Evolutionary conservation across 805 yeast species (phyloP).

Genomic region (Cyberlindnera americana): DNA sequence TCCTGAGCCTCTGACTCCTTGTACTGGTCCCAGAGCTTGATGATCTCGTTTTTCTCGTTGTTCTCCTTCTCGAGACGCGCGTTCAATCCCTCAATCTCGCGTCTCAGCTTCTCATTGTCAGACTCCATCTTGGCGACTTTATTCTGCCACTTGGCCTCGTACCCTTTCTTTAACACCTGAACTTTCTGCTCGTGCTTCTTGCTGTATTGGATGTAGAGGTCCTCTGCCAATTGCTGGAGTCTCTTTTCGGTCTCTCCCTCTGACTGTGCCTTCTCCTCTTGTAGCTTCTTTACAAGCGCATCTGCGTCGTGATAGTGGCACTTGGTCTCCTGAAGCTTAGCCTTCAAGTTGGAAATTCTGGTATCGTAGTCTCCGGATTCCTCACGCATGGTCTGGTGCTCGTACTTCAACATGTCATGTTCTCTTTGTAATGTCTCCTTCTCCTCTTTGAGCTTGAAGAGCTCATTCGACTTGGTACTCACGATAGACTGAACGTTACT

Average conservation of each 20-base stretch:
- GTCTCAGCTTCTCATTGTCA: constrained; percentile 43
- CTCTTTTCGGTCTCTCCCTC: constrained; percentile 51
- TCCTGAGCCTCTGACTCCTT: constrained; percentile 16
- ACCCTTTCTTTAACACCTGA: constrained; percentile 53
- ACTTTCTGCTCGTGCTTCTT: constrained; percentile 76
- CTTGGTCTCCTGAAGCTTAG: constrained; percentile 21
- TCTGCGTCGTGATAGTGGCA: constrained; percentile 23
- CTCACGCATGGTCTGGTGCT: constrained; percentile 23
- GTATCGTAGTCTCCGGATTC: constrained; percentile 26
- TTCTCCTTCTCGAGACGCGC: constrained; percentile 47
- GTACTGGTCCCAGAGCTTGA: constrained; percentile 44
- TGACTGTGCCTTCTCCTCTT: constrained; percentile 33
- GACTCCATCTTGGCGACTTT: constrained; percentile 39
- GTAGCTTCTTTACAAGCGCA: constrained; percentile 27
- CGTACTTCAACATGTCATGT: constrained; percentile 25
- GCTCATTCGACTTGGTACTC: constrained; percentile 28
- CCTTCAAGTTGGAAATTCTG: constrained; percentile 20
- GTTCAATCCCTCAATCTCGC: constrained; percentile 52
- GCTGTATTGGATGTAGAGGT: constrained; percentile 67
- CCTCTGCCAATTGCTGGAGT: constrained; percentile 62
- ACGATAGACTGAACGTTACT: constrained; percentile 31
- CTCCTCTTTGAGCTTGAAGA: constrained; percentile 26
- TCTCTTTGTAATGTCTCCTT: constrained; percentile 25
- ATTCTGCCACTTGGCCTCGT: constrained; percentile 49
- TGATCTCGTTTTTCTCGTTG: constrained; percentile 54